phyloP scores from a whole-genome alignment of 352 stramenopile genomes.

The Pythium utonaiense region DNA sequence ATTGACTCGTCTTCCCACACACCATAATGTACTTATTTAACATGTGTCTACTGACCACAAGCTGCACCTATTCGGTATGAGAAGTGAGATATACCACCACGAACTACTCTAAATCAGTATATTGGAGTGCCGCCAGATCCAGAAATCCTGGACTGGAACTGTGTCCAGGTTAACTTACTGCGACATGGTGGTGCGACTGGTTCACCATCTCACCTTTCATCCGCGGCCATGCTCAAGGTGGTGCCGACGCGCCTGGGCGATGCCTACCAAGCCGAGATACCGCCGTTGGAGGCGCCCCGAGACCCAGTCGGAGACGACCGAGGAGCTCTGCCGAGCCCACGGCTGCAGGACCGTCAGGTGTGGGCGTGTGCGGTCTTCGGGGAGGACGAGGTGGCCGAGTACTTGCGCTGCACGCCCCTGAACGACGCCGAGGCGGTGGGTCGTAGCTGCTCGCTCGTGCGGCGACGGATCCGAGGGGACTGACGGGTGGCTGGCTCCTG shows the following conservation, averaged over 20 bases:
- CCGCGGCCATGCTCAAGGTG: conserved; percentile 19
- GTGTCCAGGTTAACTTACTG: conserved; percentile 7
- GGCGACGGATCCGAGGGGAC: too few species aligned
- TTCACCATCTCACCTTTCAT: background rate
- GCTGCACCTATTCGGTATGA: too few species aligned
- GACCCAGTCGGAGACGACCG: conserved; percentile 13
- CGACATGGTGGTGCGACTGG: background rate
- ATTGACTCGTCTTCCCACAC: background rate
- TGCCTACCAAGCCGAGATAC: conserved; percentile 53
- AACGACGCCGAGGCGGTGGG: conserved; percentile 57
- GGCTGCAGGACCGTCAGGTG: conserved; percentile 28
- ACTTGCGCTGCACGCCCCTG: conserved; percentile 42
- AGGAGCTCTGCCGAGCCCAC: background rate
- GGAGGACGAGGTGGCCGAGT: conserved; percentile 44
- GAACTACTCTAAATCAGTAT: background rate
- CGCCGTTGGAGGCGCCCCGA: conserved; percentile 33
- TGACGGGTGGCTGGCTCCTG: background rate
- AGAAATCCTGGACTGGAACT: background rate
- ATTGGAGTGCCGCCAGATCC: background rate
- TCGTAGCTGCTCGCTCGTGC: background rate
- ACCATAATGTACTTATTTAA: background rate
- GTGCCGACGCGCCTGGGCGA: conserved; percentile 30
- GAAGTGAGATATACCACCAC: background rate
- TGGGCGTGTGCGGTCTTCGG: conserved; percentile 35
- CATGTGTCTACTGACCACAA: background rate